phyloP scores from a whole-genome alignment of 257 asterid genomes.

The Forsythia suspensa region DNA sequence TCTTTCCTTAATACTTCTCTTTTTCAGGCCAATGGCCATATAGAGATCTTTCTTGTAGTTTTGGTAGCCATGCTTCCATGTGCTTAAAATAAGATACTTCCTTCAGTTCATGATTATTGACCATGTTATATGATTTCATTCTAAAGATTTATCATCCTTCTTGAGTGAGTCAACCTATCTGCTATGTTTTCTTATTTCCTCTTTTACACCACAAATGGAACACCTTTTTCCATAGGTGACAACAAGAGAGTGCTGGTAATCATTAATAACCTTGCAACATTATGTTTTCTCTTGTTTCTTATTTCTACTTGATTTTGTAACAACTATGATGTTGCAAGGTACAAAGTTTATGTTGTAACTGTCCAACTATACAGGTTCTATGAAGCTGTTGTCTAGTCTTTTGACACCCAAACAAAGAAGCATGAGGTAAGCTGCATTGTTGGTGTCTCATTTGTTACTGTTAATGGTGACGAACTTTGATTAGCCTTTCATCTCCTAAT shows the following conservation, averaged over 20 bases:
- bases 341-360: constrained; percentile 5
- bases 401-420: constrained; percentile 68
- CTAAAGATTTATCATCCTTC: neutral
- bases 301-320: neutral
- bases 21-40: neutral
- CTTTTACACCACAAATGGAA: constrained; percentile 8
- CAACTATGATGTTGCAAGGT: neutral
- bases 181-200: neutral
- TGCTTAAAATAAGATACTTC: neutral
- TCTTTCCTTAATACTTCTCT: neutral
- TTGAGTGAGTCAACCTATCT: neutral
- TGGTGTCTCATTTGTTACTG: neutral
- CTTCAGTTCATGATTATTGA: constrained; percentile 9
- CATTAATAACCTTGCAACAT: neutral
- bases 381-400: constrained; percentile 85
- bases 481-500: neutral
- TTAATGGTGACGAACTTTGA: neutral
- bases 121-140: neutral
- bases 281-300: neutral
- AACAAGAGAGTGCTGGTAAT: constrained; percentile 7
- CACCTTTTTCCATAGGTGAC: neutral
- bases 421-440: constrained; percentile 72
- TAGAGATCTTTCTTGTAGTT: constrained; percentile 8
- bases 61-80: constrained; percentile 7
- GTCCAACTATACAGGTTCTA: constrained; percentile 56